Evolutionary conservation across 1,284 basidiomycete genomes (phyloP).

Genomic region (Pseudozyma hubeiensis): DNA sequence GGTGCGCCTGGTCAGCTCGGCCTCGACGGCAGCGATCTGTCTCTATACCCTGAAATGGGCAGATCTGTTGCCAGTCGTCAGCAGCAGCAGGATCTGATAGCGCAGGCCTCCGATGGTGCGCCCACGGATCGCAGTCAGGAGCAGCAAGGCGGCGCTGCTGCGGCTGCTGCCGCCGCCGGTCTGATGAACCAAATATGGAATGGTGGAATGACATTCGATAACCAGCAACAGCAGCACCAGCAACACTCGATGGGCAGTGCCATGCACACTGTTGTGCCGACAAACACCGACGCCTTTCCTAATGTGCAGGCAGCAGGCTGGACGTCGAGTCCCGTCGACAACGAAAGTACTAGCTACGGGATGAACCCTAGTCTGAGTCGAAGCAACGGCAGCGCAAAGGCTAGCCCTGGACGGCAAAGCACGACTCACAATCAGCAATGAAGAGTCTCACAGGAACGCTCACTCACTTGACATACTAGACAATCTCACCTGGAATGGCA

Average conservation of each 20-base stretch:
- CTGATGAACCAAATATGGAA: slow-evolving; percentile 33
- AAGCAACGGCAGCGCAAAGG: slow-evolving; percentile 8
- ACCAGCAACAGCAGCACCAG: slow-evolving; percentile 9
- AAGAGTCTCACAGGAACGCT: too few species aligned
- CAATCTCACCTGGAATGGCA: too few species aligned
- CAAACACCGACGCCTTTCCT: slow-evolving; percentile 1
- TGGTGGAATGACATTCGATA: slow-evolving; percentile 9
- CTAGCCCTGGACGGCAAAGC: slow-evolving; percentile 15
- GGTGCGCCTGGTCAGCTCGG: slow-evolving; percentile 13
- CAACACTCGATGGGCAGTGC: neutral
- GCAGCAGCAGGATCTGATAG: neutral
- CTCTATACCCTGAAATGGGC: slow-evolving; percentile 30
- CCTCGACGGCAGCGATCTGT: slow-evolving; percentile 28
- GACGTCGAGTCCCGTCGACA: slow-evolving; percentile 13
- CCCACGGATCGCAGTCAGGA: slow-evolving; percentile 4
- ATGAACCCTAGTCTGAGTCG: neutral
- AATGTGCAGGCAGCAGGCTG: slow-evolving; percentile 17
- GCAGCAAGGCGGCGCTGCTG: slow-evolving; percentile 6
- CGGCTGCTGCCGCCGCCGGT: slow-evolving; percentile 18
- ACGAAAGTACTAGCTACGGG: slow-evolving; percentile 10
- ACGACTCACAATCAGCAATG: slow-evolving; percentile 4
- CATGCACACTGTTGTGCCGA: too few species aligned
- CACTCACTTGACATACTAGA: too few species aligned
- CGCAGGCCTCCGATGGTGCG: slow-evolving; percentile 2
- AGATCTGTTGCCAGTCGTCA: slow-evolving; percentile 7